Base-by-base conservation (phyloP, 2,329 filamentous ascomycete genomes). In the Colletotrichum kahawae region DNA sequence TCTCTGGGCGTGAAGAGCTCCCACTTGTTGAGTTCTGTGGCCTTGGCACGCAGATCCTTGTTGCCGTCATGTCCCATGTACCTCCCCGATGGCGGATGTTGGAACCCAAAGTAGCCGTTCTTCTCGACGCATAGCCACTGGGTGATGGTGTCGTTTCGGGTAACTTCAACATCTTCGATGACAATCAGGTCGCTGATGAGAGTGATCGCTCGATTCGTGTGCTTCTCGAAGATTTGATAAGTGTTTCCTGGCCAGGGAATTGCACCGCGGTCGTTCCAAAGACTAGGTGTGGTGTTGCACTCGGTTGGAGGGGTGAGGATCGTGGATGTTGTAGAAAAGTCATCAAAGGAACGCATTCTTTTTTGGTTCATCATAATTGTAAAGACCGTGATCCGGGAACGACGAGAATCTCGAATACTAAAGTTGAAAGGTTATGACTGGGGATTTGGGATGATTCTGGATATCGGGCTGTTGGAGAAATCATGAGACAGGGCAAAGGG, bases 31-130 rank as follows among this genome's bases (percentile, higher is more conserved):
- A 72, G 14, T n/a, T 65, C 8, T 0, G n/a, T n/a, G n/a, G n/a
- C n/a, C n/a, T n/a, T n/a, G n/a, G n/a, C n/a, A n/a, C n/a, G n/a
- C n/a, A n/a, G n/a, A n/a, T n/a, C n/a, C n/a, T n/a, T n/a, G n/a
- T n/a, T n/a, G n/a, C n/a, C 72, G 63, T 83, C 77, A 33, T 84
- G 82, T 1, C 84, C 84, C 5, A 85, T 79, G 33, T 82, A 81
- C 2, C 73, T 82, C 1, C 81, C 80, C 2, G 82, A 83, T 4
- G 81, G 79, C 21, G 78, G 79, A 73, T 85, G 84, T 27, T 78
- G 79, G 66, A 86, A 86, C 0, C 84, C 85, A 0, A 85, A 75
- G 83, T 83, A 86, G 4, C 84, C 82, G 7, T 83, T 78, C 33
- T 77, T 80, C 43, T 85, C 83, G 18, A 83, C 79, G 66, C 85